Evolutionary conservation across 225 moss, liverwort and hornwort species (phyloP), one percentile per base, ranked within the genome.

Genomic region (Rhytidiadelphus loreus): DNA sequence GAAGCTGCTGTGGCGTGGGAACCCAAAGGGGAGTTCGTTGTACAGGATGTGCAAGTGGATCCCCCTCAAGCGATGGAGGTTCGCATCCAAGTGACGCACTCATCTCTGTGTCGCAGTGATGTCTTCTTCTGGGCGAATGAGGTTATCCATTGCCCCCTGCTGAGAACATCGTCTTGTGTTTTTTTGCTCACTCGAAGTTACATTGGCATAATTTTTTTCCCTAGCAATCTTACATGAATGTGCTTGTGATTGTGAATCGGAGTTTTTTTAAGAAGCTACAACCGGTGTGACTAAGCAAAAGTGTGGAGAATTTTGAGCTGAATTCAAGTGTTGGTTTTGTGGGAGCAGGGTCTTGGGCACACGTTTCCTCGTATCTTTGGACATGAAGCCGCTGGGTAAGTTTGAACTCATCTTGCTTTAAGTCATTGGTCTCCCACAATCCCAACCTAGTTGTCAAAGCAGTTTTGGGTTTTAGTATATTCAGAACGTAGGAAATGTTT

Each of bases 341-440:
- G 86, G 30, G 71, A 91, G 84, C 94, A 97, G 97, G 89, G 85
- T 83, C 50, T 94, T 29, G 88, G 88, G 64, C 90, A 93, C 73
- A 89, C 95, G 8, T 96, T 96, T 92, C 98, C 98, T 43, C 96
- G 98, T 83, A 96, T 99, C 86, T 91, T 97, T 84, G 98, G 98
- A 29, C 98, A 99, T 79, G 98, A 99, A 90, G 96, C 97, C 87
- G 91, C 97, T 64, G 96, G 98, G 97, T 99, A 69, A 83, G 35
- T 52, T 77, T 86, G 68, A 60, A 43, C 53, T 75, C 62, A 61
- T 88, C 48, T 52, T 81, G 60, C 75, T 83, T 30, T 21, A 35
- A 33, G 43, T 28, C 30, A n/a, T 52, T 55, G 81, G 17, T 52
- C 59, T 43, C 53, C 79, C 32, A 29, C 53, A 79, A 64, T 62